Conservation (phyloP, 129 eudicot species). For the Helianthus annuus region DNA sequence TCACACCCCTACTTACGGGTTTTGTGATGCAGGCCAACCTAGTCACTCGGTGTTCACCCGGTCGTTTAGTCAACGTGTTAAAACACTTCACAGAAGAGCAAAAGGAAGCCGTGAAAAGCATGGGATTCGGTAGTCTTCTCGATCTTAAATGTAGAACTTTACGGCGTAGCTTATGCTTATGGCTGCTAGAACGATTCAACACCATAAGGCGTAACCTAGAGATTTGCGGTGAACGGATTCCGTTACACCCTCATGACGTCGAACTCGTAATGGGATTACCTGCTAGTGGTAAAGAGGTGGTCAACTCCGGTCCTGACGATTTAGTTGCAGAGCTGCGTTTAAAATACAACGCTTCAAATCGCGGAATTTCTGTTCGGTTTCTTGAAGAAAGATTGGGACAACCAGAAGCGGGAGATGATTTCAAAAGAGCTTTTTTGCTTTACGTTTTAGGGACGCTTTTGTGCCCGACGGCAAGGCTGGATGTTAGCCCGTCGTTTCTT, state of each 20-base stretch:
- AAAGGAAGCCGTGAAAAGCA: constrained; percentile 69
- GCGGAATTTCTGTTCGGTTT: constrained; percentile 74
- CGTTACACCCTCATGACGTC: constrained; percentile 69
- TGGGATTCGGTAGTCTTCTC: constrained; percentile 86
- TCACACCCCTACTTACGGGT: not conserved
- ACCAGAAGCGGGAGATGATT: constrained; percentile 85
- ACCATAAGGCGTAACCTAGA: constrained; percentile 72
- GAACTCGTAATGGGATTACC: constrained; percentile 84
- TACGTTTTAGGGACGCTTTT: constrained; percentile 76
- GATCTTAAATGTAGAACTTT: constrained; percentile 81
- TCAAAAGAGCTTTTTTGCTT: constrained; percentile 69
- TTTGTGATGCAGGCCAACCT: constrained; percentile 55
- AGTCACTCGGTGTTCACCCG: constrained; percentile 87
- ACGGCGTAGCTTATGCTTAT: constrained; percentile 69
- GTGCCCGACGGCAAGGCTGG: constrained; percentile 87
- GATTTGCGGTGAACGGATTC: constrained; percentile 76
- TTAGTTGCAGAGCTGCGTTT: constrained; percentile 60
- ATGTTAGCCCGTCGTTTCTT: constrained; percentile 85
- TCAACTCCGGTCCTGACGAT: constrained; percentile 75
- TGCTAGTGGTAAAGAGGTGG: constrained; percentile 76
- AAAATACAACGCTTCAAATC: constrained; percentile 75
- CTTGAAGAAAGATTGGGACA: constrained; percentile 65
- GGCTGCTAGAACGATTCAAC: constrained; percentile 76
- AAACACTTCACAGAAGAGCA: constrained; percentile 65
- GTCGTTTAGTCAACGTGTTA: constrained; percentile 72